These are phyloP conservation scores for Candida silvicultrix DNA, from an alignment of 805 yeast species.

Conservation along the genomic window DNA sequence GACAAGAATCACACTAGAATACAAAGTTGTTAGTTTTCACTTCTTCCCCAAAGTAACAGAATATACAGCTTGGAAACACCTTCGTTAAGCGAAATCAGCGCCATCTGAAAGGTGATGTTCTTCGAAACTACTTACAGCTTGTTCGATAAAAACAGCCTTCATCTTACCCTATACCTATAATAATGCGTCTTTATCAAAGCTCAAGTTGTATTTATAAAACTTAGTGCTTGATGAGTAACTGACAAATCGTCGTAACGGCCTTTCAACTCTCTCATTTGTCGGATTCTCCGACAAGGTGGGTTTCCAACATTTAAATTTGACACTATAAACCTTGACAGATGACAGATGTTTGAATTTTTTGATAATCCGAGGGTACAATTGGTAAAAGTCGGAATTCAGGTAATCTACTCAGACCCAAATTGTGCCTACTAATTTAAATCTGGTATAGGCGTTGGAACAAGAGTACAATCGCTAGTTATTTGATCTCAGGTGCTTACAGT, in stretches of 20 bases:
- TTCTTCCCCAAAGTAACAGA: not conserved
- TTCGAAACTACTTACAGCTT: slow-evolving; percentile 2
- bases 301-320: too few species aligned
- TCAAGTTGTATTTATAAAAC: too few species aligned
- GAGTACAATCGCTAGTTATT: too few species aligned
- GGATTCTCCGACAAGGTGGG: not conserved
- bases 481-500: not conserved
- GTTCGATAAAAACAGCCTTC: slow-evolving; percentile 6
- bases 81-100: not conserved
- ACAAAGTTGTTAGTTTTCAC: not conserved
- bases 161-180: not conserved
- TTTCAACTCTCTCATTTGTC: not conserved
- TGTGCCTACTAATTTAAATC: too few species aligned
- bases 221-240: not conserved
- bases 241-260: not conserved
- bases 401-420: too few species aligned
- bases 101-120: not conserved
- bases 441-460: too few species aligned
- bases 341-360: not conserved
- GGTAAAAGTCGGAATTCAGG: too few species aligned
- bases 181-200: too few species aligned
- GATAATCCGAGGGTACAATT: too few species aligned
- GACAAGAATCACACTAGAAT: slow-evolving; percentile 67
- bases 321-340: too few species aligned
- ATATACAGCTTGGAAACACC: not conserved